Base-by-base conservation (phyloP, 768 basidiomycete genomes). In the Phylloporus rhodoxanthus region DNA sequence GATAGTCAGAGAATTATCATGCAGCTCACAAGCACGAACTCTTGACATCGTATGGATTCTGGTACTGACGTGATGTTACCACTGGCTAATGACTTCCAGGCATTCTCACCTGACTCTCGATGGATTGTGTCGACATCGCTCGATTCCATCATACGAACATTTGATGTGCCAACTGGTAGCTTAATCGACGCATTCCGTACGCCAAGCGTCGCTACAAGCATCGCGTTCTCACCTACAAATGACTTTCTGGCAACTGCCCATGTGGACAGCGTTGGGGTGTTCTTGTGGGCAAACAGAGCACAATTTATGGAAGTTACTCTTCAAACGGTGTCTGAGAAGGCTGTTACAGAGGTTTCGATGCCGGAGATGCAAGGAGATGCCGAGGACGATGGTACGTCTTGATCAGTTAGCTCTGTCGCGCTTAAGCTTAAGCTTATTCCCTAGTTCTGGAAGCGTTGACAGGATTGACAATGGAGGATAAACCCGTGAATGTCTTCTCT, bases 251-350 rank as follows among this genome's bases (percentile, higher is more conserved):
- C 96, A 1, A 94, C 94, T 9, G 77, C 91, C 1, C 96, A 99
- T 64, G 83, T 96, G 6, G 94, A 96, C 57, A 92, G 85, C 51
- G 85, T 97, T 46, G 96, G 94, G 10, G 78, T 99, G 2, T 94
- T 87, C 67, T 78, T 99, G n/a, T 99, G 96, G 93, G 91, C 94
- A 11, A 98, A 99, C 68, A 84, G 92, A 43, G 92, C 94, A 9
- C 96, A 97, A 64, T 97, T 93, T 65, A 68, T 84, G 0, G 88
- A 95, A 51, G 78, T 96, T 15, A 75, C 91, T 2, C 81, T 94
- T 66, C 81, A 84, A 48, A 82, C 81, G 46, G 78, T 97, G n/a
- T 68, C 74, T 8, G 90, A 95, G 50, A 81, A 84, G 29, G 84
- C 89, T 49, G 69, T 92, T 7, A 69, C 73, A 8, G 83, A 87